Conservation (phyloP, 257 asterid species). For the Solanum neorickii region DNA sequence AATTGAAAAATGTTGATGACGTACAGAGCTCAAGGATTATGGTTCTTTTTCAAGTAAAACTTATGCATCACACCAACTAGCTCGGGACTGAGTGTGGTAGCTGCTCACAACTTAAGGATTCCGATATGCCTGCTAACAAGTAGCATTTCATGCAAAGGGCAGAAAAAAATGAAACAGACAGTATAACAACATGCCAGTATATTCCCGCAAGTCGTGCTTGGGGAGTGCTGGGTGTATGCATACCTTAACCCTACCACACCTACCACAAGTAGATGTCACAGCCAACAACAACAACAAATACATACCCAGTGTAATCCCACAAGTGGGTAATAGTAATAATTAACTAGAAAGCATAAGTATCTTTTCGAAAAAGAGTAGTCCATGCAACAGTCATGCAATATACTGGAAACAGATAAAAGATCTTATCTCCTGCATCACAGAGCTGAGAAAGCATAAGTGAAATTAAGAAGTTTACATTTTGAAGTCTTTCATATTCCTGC, state of each 20-base stretch:
- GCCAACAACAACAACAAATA: neutral
- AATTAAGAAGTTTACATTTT: conserved; percentile 43
- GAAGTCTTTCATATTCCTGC: conserved; percentile 95
- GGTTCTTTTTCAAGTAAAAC: neutral
- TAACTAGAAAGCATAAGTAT: neutral
- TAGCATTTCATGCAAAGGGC: neutral
- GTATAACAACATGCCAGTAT: neutral
- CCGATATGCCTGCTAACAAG: neutral
- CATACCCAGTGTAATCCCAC: neutral
- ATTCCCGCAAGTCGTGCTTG: neutral
- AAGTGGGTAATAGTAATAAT: neutral
- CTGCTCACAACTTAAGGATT: neutral
- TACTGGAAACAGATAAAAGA: neutral
- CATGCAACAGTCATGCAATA: neutral
- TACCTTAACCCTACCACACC: neutral
- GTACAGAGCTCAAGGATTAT: neutral
- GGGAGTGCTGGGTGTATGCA: neutral
- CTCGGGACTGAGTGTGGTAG: neutral
- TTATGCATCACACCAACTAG: neutral
- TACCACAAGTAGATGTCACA: neutral
- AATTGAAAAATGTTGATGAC: neutral
- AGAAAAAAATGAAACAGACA: neutral
- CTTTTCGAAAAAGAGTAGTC: neutral
- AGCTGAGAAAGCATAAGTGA: neutral
- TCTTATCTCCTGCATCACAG: neutral